phyloP scores from a whole-genome alignment of 2,329 filamentous ascomycete species.

The Magnaporthales sp. region DNA sequence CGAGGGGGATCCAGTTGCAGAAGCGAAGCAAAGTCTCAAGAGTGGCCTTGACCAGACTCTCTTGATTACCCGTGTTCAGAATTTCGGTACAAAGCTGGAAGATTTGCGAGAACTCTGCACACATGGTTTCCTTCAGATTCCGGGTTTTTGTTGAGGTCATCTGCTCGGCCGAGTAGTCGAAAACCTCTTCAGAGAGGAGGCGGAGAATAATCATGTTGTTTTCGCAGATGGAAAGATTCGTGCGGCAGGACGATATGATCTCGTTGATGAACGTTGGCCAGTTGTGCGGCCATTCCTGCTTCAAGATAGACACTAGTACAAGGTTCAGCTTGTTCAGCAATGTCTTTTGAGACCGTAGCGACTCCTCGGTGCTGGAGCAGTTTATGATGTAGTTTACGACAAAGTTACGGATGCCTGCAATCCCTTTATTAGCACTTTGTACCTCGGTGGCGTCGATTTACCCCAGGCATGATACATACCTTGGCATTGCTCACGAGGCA shows the following conservation, averaged over 20 bases:
- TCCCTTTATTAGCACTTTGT: background rate
- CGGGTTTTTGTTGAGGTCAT: conserved; percentile 98
- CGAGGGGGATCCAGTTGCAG: conserved; percentile 97
- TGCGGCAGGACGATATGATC: conserved; percentile 93
- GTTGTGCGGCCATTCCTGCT: conserved; percentile 99
- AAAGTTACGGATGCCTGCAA: conserved; percentile 90
- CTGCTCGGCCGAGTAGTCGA: conserved; percentile 96
- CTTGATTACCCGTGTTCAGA: conserved; percentile 74
- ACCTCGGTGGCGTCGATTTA: background rate
- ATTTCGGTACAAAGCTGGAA: conserved; percentile 97
- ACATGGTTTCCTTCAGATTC: conserved; percentile 97
- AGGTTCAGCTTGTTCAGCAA: conserved; percentile 97
- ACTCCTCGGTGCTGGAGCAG: conserved; percentile 82
- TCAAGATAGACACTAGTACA: conserved; percentile 92
- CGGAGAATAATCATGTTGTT: conserved; percentile 99
- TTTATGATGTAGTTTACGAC: conserved; percentile 98
- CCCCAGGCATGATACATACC: conserved; percentile 39
- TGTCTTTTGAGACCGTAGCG: conserved; percentile 73
- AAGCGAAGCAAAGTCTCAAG: conserved; percentile 92
- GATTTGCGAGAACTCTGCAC: conserved; percentile 95
- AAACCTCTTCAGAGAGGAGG: conserved; percentile 93
- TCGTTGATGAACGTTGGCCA: conserved; percentile 99
- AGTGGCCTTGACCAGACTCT: conserved; percentile 89
- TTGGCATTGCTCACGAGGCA: conserved; percentile 92
- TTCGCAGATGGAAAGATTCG: conserved; percentile 93